Evolutionary conservation across 1,284 basidiomycete species (phyloP).

Genomic region (Sporisorium iseilematis-ciliati): DNA sequence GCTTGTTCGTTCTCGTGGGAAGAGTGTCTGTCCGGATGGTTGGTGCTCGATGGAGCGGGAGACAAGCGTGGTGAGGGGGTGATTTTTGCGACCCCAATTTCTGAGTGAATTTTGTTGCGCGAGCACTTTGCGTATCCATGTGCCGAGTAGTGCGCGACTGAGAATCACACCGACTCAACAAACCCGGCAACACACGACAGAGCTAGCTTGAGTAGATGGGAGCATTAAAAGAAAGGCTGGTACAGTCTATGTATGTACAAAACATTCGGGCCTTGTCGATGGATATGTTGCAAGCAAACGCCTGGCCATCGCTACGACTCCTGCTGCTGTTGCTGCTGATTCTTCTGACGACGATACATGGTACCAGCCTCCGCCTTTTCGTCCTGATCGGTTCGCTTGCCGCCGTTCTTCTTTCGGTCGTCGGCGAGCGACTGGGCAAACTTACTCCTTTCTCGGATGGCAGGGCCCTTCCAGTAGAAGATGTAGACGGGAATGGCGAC

Average conservation of each 20-base stretch:
- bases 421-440: conserved; percentile 70
- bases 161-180: not conserved
- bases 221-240: not conserved
- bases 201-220: not conserved
- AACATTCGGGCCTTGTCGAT: not conserved
- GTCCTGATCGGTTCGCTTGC: conserved; percentile 33
- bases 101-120: not conserved
- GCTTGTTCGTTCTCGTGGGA: no score
- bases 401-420: conserved; percentile 66
- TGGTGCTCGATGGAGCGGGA: not conserved
- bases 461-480: conserved; percentile 71
- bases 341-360: conserved; percentile 14
- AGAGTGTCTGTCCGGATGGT: not conserved
- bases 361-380: conserved; percentile 31
- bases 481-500: conserved; percentile 71
- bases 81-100: not conserved
- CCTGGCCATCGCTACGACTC: not conserved
- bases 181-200: not conserved
- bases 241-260: conserved; percentile 12
- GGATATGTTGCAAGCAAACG: not conserved
- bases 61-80: not conserved
- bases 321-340: conserved; percentile 19
- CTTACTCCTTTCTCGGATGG: conserved; percentile 69
- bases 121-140: not conserved
- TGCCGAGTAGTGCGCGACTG: no score